Evolutionary conservation across 352 stramenopile species (phyloP).

Genomic region (Phytophthora podocarpi): DNA sequence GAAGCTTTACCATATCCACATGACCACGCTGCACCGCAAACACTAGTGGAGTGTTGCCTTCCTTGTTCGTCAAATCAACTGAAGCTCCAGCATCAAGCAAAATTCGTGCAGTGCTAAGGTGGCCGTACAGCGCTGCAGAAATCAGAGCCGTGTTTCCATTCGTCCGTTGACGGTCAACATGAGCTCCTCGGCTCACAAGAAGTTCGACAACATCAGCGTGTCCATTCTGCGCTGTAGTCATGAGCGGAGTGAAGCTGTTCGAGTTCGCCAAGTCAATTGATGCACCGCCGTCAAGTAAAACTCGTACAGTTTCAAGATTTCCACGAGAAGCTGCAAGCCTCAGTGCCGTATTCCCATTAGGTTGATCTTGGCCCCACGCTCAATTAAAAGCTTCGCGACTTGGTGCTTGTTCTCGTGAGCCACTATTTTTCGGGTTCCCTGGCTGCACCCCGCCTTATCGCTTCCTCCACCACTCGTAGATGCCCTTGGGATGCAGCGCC

Average conservation of each 20-base stretch:
- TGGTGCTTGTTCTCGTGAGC: not conserved
- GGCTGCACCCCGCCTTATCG: too few relatives aligned
- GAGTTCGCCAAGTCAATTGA: slow-evolving; percentile 1
- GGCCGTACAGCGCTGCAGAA: not conserved
- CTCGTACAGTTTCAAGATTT: not conserved
- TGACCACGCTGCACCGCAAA: not conserved
- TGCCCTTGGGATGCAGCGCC: too few relatives aligned
- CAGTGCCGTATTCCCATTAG: slow-evolving; percentile 2
- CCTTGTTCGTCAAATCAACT: slow-evolving; percentile 6
- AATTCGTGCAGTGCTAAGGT: not conserved
- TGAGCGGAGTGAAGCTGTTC: slow-evolving; percentile 6
- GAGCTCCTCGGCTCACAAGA: not conserved
- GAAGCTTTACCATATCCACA: not conserved
- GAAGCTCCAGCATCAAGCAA: slow-evolving; percentile 1
- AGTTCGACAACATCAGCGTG: not conserved
- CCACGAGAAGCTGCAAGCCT: slow-evolving; percentile 1
- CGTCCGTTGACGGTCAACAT: not conserved
- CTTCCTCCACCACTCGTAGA: too few relatives aligned
- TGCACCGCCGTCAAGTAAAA: not conserved
- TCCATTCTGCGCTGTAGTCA: not conserved
- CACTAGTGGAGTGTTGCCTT: not conserved
- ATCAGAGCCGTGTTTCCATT: not conserved
- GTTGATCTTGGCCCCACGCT: not conserved
- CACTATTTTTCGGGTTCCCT: too few relatives aligned
- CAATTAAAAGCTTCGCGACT: not conserved